Base-by-base conservation (phyloP, 805 yeast genomes). In the Metahyphopichia silvanorum region DNA sequence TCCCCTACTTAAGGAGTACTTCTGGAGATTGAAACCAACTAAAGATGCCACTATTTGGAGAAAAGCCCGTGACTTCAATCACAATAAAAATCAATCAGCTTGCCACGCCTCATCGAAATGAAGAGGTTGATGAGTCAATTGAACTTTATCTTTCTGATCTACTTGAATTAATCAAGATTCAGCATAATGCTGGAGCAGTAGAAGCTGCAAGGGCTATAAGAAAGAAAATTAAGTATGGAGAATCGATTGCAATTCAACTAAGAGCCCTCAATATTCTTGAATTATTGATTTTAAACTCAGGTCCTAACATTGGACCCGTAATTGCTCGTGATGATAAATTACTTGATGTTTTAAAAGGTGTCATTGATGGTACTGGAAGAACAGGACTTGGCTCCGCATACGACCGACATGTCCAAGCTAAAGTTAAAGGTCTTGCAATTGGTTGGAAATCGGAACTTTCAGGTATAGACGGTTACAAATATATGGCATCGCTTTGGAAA, bases 201-300 rank as follows among this genome's bases (percentile, higher is more conserved):
- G 99, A 93, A 55, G 91, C 94, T 2, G 97, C 97, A 0, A 69
- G 98, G 26, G 94, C 96, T 1, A 63, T 93, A 15, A 73, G 98
- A 31, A 93, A 93, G 67, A 79, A 80, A 49, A 63, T 93, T 51
- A 93, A 94, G 60, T 84, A 91, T 51, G 98, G 97, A n/a, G 53
- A 51, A 14, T 50, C 69, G 2, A 52, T 59, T 4, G 58, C 63
- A 13, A 82, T 82, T 43, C 95, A 86, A 53, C 46, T 73, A 33
- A 74, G 85, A 28, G 84, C 95, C 0, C 55, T 88, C 40, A 47
- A 46, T 32, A 42, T 66, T 16, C 52, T 67, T 34, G 72, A 65
- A 42, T 46, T 66, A 28, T 37, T 66, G 36, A 51, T 66, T 11
- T 50, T 65, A 38, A 66, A 66, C 49, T 60, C 82, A 49, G 72